phyloP scores from a whole-genome alignment of 2,329 filamentous ascomycete species.

The Fusarium subtropicale region DNA sequence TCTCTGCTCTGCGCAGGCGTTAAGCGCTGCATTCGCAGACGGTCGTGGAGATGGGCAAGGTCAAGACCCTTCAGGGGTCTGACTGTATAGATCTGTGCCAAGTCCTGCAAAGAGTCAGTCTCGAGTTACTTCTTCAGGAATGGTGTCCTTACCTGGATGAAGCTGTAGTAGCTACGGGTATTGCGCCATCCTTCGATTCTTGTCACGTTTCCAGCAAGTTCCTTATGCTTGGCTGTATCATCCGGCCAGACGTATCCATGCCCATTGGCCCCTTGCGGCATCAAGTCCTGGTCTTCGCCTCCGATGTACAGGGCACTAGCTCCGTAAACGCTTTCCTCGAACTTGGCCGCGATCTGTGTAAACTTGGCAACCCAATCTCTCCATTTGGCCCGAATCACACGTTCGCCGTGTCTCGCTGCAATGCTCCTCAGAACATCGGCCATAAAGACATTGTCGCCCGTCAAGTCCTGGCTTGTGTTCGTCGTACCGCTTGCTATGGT shows the following conservation, averaged over 20 bases:
- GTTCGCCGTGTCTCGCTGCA: conserved; percentile 85
- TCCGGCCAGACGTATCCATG: conserved; percentile 97
- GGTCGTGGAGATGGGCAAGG: conserved; percentile 91
- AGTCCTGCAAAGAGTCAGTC: conserved; percentile 62
- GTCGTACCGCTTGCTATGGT: conserved; percentile 58
- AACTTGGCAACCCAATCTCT: conserved; percentile 95
- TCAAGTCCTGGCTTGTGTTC: conserved; percentile 71
- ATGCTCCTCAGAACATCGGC: conserved; percentile 86
- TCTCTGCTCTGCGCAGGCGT: conserved; percentile 80
- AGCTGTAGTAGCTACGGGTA: conserved; percentile 94
- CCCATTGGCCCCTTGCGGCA: conserved; percentile 72
- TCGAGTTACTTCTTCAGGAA: background rate
- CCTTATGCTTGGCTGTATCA: conserved; percentile 80
- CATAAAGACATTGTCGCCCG: conserved; percentile 91
- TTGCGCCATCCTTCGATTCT: conserved; percentile 97
- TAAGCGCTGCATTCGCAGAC: conserved; percentile 84
- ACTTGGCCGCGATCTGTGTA: conserved; percentile 89
- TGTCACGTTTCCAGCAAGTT: conserved; percentile 90
- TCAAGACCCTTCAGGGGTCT: conserved; percentile 84
- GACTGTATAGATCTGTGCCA: conserved; percentile 72
- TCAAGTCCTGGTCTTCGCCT: conserved; percentile 74
- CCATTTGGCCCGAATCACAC: conserved; percentile 91
- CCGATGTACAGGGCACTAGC: conserved; percentile 90
- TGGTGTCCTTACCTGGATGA: conserved; percentile 75
- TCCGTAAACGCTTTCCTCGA: conserved; percentile 95